Base-by-base conservation (phyloP, 2,329 filamentous ascomycete genomes). In the Myriosclerotinia scirpicola region DNA sequence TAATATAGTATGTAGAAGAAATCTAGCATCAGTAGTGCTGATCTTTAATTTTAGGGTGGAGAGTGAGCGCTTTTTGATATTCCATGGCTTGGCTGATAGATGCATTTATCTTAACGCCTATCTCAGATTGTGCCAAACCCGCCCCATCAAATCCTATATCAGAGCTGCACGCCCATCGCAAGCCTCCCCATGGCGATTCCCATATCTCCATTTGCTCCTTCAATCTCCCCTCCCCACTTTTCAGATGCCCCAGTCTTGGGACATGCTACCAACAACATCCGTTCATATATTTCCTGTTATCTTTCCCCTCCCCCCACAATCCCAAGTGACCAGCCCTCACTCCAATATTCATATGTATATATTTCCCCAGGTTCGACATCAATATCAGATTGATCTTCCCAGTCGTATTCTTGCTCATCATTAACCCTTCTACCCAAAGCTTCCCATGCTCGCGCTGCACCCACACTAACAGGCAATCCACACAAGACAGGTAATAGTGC, bases 381-480 rank as follows among this genome's bases (percentile, higher is more conserved):
- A 46, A 59, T 30, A 0, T 36, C 55, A 34, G 26, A 46, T 36
- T 36, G 55, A 46, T 46, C 5, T 36, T 46, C 20, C 17, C 40
- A 58, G 12, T 12, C 7, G 11, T n/a, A n/a, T n/a, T 9, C 38
- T 34, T 58, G 26, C 20, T 34, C n/a, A 17, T 8, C 15, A 14
- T 50, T 5, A 20, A 58, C 38, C 6, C 36, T 9, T 30, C 36
- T 11, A 17, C 42, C 44, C 7, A 59, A 11, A 34, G 0, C 7
- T 44, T 67, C 66, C 63, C 56, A 53, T 50, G 22, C 22, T n/a
- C 38, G 36, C 15, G 52, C 22, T 68, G 63, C 12, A 48, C 54
- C 14, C 68, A 65, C 6, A 73, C 68, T 8, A 68, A 69, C 17
- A 70, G 56, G 3, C 7, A 65, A 20, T 5, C 12, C 5, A n/a